Base-by-base conservation (phyloP, 352 stramenopile genomes). In the Globisporangium parvum region DNA sequence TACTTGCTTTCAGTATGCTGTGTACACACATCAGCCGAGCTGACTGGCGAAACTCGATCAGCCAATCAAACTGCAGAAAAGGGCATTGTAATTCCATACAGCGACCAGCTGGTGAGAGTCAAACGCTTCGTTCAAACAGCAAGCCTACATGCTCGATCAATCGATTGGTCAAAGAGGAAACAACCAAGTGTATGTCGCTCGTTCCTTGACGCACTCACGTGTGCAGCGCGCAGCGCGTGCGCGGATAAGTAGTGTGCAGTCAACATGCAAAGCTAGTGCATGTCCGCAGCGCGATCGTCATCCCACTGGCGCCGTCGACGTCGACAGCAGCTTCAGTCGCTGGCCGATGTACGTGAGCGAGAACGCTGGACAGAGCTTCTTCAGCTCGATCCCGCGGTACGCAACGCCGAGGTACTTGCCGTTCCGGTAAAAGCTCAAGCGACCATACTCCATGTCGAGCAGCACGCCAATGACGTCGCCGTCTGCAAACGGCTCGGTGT, bases 401-500 rank as follows among this genome's bases (percentile, higher is more conserved):
- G 83, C 80, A 21, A 90, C 67, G 26, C 83, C 80, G n/a, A 93
- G 75, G 57, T 76, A 81, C 51, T 60, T 69, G 28, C 81, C 78
- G 45, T 93, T 93, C 47, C 85, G 70, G 65, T 88, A 93, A 51
- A 93, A 93, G 44, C 69, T 88, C 44, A 93, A 55, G 23, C 73
- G 67, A 3, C 80, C 73, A 26, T 80, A 77, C 60, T 90, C 76
- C 75, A 87, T 90, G 52, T 93, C 83, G 9, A 91, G 62, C 49
- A 91, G 59, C 42, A 85, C 73, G 11, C 83, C 83, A 1, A 93
- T 71, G 0, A 90, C 65, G 57, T 93, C 83, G 59, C 80, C 83
- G 21, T 91, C 72, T 42, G 75, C 72, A 55, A 85, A 89, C n/a
- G 75, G 75, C 23, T 85, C 70, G 3, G 73, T 70, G 56, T 87